Percentiles rank a stretch among this genome's conserved stretches.
phyloP scores from a whole-genome alignment of 306 rosid genomes.

The Ceratonia siliqua region DNA sequence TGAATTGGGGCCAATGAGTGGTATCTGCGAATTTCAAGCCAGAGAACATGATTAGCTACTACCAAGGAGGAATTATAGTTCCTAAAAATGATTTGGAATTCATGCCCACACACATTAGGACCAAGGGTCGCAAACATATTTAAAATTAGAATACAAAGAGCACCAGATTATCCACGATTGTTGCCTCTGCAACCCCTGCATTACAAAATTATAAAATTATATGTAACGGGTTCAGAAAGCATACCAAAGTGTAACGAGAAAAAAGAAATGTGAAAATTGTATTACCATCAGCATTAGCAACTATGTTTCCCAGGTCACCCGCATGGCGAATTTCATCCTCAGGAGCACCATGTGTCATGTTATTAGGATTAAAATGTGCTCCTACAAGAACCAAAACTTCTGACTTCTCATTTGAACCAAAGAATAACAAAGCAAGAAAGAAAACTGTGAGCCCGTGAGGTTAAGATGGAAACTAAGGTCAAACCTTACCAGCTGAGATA shows the following conservation, averaged over 20 bases:
- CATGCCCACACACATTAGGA: background rate
- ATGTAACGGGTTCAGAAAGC: conserved; percentile 1
- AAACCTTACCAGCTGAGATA: conserved; percentile 73
- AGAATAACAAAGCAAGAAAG: background rate
- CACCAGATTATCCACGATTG: conserved; percentile 79
- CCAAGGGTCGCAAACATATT: background rate
- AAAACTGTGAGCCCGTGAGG: background rate
- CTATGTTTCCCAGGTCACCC: conserved; percentile 99
- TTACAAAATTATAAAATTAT: conserved; percentile 20
- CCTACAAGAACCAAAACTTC: conserved; percentile 52
- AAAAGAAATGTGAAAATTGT: conserved; percentile 12
- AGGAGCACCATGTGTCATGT: conserved; percentile 86
- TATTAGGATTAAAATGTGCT: conserved; percentile 85
- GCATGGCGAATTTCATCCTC: conserved; percentile 92
- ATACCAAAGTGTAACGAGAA: background rate
- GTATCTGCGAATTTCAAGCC: conserved; percentile 56
- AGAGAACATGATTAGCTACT: conserved; percentile 10
- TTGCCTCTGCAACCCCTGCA: conserved; percentile 75
- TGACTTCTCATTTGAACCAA: conserved; percentile 8
- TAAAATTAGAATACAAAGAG: conserved; percentile 3
- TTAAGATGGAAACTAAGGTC: conserved; percentile 13
- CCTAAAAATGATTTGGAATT: background rate
- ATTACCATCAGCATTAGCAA: conserved; percentile 74
- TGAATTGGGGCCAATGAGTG: conserved; percentile 69
- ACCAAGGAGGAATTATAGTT: background rate